phyloP scores from a whole-genome alignment of 306 rosid species.

The Canavalia gladiata region DNA sequence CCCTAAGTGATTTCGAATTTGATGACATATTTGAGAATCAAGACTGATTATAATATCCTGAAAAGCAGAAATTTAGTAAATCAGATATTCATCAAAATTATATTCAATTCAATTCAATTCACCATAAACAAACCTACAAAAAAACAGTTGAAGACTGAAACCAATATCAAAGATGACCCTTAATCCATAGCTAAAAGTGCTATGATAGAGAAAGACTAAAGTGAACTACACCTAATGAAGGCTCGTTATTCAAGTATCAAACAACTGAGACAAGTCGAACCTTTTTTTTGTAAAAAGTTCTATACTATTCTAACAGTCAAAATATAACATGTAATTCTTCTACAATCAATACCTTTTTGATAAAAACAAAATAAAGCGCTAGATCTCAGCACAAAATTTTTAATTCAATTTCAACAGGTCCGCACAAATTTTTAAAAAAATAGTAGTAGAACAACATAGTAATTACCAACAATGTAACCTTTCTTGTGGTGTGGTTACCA shows the following conservation, averaged over 20 bases:
- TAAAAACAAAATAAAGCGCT: background rate
- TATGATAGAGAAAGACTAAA: background rate
- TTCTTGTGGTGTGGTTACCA: background rate
- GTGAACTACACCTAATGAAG: background rate
- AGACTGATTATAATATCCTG: slow-evolving; percentile 47
- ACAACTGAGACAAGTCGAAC: slow-evolving; percentile 21
- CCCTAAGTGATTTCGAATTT: slow-evolving; percentile 66
- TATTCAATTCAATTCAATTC: slow-evolving; percentile 20
- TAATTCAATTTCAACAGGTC: background rate
- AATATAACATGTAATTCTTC: background rate
- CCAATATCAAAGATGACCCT: slow-evolving; percentile 33
- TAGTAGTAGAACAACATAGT: background rate
- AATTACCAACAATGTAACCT: slow-evolving; percentile 10
- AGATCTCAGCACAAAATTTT: slow-evolving; percentile 24
- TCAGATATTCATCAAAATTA: slow-evolving; percentile 38
- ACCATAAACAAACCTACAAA: background rate
- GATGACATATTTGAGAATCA: slow-evolving; percentile 64
- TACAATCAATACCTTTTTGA: background rate
- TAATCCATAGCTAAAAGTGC: slow-evolving; percentile 15
- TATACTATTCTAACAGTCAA: slow-evolving; percentile 9
- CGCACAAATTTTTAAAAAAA: background rate
- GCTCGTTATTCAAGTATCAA: slow-evolving; percentile 29
- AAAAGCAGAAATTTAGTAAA: slow-evolving; percentile 40
- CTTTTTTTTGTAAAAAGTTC: background rate
- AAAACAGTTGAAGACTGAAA: slow-evolving; percentile 21